These are phyloP conservation scores for Populus tomentosa DNA, from an alignment of 441 rosid genomes.

Conservation along the genomic window DNA sequence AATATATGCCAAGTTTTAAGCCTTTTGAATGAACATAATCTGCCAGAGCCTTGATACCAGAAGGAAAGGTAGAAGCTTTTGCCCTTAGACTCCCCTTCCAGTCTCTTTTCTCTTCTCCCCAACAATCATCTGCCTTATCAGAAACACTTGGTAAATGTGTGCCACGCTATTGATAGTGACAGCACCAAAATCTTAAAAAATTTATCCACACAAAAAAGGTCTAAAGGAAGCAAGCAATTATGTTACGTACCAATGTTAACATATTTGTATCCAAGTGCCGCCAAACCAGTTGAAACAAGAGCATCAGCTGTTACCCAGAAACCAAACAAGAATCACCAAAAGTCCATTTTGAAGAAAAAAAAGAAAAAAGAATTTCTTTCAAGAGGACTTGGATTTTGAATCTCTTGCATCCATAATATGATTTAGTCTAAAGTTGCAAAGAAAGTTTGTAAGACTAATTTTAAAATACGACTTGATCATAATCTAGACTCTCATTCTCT, in stretches of 20 bases:
- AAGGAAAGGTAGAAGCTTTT: constrained; percentile 52
- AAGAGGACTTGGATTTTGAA: background rate
- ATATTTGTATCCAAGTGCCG: constrained; percentile 44
- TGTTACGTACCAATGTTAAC: constrained; percentile 39
- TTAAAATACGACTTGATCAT: background rate
- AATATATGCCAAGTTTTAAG: constrained; percentile 59
- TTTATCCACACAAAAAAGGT: background rate
- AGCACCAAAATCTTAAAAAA: background rate
- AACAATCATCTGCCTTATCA: constrained; percentile 32
- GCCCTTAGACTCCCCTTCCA: constrained; percentile 38
- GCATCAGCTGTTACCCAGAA: constrained; percentile 45
- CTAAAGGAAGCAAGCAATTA: background rate
- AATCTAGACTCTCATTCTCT: background rate
- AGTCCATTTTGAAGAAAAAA: constrained; percentile 2
- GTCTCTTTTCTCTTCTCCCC: constrained; percentile 48
- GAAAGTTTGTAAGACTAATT: background rate
- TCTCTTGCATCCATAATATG: background rate
- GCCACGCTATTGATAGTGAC: background rate
- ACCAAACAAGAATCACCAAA: background rate
- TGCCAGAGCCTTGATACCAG: constrained; percentile 58
- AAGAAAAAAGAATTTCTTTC: background rate
- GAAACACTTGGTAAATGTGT: background rate
- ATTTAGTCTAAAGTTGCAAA: background rate
- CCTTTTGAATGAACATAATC: constrained; percentile 58
- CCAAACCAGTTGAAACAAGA: constrained; percentile 47